Conservation (phyloP, 345 rosid genomes). For the Populus davidiana region DNA sequence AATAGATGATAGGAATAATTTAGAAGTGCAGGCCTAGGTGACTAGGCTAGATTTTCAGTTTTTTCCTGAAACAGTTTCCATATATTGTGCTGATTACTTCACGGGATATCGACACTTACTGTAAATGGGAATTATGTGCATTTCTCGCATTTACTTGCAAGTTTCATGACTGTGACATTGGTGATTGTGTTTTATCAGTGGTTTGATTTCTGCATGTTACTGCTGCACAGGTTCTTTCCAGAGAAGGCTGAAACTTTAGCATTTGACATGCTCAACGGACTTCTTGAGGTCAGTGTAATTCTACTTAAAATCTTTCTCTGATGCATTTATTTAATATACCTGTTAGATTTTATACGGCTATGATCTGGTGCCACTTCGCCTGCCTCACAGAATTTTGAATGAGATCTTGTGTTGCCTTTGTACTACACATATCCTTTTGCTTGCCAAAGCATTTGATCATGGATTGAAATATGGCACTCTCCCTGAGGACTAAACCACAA, state of each 20-base stretch:
- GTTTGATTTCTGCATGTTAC: background rate
- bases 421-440: background rate
- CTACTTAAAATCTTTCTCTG: background rate
- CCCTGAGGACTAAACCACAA: background rate
- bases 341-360: background rate
- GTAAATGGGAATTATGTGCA: background rate
- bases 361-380: background rate
- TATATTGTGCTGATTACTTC: background rate
- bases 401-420: background rate
- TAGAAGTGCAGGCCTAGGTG: background rate
- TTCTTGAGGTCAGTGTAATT: slow-evolving; percentile 51
- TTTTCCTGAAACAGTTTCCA: too few relatives aligned
- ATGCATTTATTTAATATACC: background rate
- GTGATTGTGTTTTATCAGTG: background rate
- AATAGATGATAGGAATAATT: background rate
- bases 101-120: background rate
- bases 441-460: background rate
- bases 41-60: too few relatives aligned
- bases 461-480: background rate
- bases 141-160: background rate
- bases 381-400: background rate
- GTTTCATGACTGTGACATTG: background rate
- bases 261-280: slow-evolving; percentile 51
- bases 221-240: slow-evolving; percentile 70
- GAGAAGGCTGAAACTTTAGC: slow-evolving; percentile 73